Percentiles rank a stretch among this genome's conserved stretches.
phyloP scores from a whole-genome alignment of 768 basidiomycete species.

The Suillus cothurnatus region DNA sequence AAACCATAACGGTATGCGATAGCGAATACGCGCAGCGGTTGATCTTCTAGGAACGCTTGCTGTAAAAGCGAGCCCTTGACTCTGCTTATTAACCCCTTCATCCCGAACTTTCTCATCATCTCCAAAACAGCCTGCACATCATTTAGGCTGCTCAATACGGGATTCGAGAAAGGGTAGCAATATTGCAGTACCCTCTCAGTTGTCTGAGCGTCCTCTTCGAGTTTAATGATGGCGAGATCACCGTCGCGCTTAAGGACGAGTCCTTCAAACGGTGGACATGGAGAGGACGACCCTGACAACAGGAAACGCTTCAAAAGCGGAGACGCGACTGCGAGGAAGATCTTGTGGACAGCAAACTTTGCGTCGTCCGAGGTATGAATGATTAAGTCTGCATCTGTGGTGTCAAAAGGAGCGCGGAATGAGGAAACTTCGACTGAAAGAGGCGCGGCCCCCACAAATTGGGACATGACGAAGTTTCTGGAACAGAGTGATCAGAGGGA shows the following conservation, averaged over 20 bases:
- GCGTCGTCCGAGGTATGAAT: constrained; percentile 44
- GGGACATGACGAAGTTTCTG: constrained; percentile 26
- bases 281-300: constrained; percentile 28
- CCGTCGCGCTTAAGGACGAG: constrained; percentile 25
- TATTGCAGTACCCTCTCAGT: constrained; percentile 37
- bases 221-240: constrained; percentile 28
- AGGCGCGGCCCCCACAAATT: constrained; percentile 24
- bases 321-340: constrained; percentile 44
- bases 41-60: constrained; percentile 28
- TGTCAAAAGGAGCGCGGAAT: constrained; percentile 40
- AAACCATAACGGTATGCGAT: constrained; percentile 41
- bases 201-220: constrained; percentile 35
- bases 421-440: constrained; percentile 30
- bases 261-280: constrained; percentile 30
- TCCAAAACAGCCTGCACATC: constrained; percentile 37
- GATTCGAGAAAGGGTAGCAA: constrained; percentile 39
- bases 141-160: constrained; percentile 34
- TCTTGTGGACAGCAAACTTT: constrained; percentile 45
- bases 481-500: not conserved
- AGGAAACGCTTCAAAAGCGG: constrained; percentile 39
- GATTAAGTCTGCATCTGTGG: constrained; percentile 43
- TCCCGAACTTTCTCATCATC: constrained; percentile 42
- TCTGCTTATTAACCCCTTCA: constrained; percentile 33
- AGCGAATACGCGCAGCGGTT: constrained; percentile 41
- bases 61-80: constrained; percentile 31